Evolutionary conservation across 176 grass and related monocot genomes (phyloP), one percentile per base, ranked within the genome.

Genomic region (Oryza punctata): DNA sequence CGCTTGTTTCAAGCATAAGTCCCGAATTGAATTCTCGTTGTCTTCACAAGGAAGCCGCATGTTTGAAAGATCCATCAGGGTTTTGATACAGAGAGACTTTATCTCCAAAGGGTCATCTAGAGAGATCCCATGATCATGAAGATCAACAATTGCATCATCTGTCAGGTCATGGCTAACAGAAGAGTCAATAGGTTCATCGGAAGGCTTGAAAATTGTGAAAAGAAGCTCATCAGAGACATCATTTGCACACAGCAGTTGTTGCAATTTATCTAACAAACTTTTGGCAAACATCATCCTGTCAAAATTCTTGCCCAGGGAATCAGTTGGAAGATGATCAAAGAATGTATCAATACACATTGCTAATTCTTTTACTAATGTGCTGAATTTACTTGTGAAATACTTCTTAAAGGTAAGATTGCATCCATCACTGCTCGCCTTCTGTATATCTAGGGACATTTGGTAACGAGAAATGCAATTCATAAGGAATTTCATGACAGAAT

Each of bases 1-100:
- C 1, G 94, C 85, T 44, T 87, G 80, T 82, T 92, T 85, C 70
- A 97, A 86, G 80, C 94, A 97, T 30, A 94, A 94, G 63, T 92
- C 86, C 29, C 57, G 52, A 43, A 97, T 84, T 12, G 78, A 87
- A 73, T 6, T 4, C 41, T 85, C 84, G 80, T 89, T 72, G 47
- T 82, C 73, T 80, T 78, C 84, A 84, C 72, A 76, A 73, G 94
- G 94, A 82, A 94, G 86, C 52, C 73, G 69, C 82, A 61, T 91
- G 60, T 85, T 87, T 0, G 80, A 91, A 77, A 91, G 80, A 80
- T 67, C 45, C 23, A 13, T 87, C 75, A 94, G 82, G 38, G 46
- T 89, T 89, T 89, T 85, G n/a, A 94, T 87, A 59, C 88, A 91
- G 40, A 65, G 45, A 60, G 78, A 87, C 35, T 87, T 94, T 67